phyloP scores from a whole-genome alignment of 495 filamentous ascomycete genomes.

The Cercophora newfieldiana region DNA sequence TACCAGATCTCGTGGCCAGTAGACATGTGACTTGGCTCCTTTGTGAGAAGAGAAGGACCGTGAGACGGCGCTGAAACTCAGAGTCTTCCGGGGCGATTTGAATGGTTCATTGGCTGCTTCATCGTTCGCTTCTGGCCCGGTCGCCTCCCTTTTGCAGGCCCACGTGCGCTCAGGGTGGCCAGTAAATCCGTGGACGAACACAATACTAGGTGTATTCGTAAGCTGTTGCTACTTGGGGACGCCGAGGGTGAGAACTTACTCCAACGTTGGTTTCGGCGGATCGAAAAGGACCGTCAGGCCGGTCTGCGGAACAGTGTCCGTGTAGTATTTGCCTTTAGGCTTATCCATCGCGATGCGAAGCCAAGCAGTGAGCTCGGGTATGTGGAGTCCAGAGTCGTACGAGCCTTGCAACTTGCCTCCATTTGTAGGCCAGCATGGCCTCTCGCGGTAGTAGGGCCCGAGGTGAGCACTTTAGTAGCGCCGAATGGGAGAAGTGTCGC shows the following conservation, averaged over 20 bases:
- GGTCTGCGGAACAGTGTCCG: background rate
- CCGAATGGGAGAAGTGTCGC: background rate
- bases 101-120: background rate
- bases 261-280: background rate
- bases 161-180: constrained; percentile 39
- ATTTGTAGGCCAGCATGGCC: no score
- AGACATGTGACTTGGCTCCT: constrained; percentile 7
- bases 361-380: no score
- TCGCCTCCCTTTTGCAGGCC: constrained; percentile 22
- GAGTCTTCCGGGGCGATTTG: background rate
- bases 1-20: constrained; percentile 38
- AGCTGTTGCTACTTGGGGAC: no score
- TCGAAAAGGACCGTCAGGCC: constrained; percentile 2
- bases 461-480: background rate
- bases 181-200: constrained; percentile 41
- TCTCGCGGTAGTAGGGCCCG: no score
- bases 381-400: no score
- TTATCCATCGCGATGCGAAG: background rate
- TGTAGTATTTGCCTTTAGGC: background rate
- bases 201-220: constrained; percentile 30
- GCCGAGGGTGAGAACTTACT: no score
- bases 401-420: no score
- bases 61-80: background rate
- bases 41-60: no score
- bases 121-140: background rate